Conservation (phyloP, 2,329 filamentous ascomycete genomes). For the Endoconidiophora polonica region DNA sequence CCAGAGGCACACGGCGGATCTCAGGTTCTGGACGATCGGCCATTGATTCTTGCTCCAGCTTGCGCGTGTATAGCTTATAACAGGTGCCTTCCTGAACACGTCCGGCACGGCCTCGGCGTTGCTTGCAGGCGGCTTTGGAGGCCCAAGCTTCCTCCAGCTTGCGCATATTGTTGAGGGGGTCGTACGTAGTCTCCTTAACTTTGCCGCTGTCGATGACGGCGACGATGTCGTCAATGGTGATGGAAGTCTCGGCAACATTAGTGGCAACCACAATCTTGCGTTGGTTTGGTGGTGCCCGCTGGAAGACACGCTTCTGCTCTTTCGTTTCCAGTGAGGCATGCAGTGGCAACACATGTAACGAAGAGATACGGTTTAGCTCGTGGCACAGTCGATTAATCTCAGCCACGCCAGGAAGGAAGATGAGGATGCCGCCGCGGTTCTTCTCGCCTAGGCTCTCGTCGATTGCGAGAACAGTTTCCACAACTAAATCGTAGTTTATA, state of each 20-base stretch:
- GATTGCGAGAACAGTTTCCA: constrained; percentile 64
- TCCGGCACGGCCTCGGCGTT: constrained; percentile 81
- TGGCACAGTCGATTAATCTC: constrained; percentile 76
- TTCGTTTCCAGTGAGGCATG: constrained; percentile 81
- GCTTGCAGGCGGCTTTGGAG: constrained; percentile 83
- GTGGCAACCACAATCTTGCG: constrained; percentile 89
- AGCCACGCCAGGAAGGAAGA: constrained; percentile 81
- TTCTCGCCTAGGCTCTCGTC: constrained; percentile 57
- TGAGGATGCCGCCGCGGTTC: constrained; percentile 67
- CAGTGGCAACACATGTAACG: constrained; percentile 64
- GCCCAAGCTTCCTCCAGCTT: constrained; percentile 92
- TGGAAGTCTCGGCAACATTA: constrained; percentile 95
- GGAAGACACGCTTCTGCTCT: constrained; percentile 80
- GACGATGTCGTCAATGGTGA: constrained; percentile 94
- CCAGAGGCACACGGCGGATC: constrained; percentile 78
- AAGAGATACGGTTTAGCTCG: constrained; percentile 42
- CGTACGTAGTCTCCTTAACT: constrained; percentile 93
- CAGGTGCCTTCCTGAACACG: constrained; percentile 81
- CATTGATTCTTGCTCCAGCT: constrained; percentile 67
- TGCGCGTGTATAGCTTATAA: constrained; percentile 87
- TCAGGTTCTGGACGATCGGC: constrained; percentile 78
- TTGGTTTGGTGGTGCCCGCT: constrained; percentile 56
- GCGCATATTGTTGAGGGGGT: constrained; percentile 82
- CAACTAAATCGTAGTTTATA: constrained; percentile 82
- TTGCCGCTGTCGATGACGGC: constrained; percentile 89